These are phyloP conservation scores for Pyricularia pennisetigena DNA, from an alignment of 2,329 filamentous ascomycete genomes.

Conservation along the genomic window DNA sequence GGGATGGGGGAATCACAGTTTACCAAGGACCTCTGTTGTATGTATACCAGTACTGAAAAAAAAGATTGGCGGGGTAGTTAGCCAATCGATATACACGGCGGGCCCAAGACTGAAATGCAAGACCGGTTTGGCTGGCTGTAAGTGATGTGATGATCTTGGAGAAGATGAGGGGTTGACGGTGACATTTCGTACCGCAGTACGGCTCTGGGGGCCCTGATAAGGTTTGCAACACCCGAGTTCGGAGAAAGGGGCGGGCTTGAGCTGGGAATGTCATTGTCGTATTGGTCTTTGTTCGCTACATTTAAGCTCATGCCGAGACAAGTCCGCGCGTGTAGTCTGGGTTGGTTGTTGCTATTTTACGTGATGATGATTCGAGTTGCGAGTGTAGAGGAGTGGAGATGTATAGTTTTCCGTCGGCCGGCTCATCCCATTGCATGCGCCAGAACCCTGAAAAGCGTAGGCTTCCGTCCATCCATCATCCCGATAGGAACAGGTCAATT, in stretches of 20 bases:
- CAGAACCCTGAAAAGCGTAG: not conserved
- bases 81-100: not conserved
- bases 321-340: not conserved
- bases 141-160: not conserved
- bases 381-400: not conserved
- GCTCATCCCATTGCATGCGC: not conserved
- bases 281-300: not conserved
- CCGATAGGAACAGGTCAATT: not conserved
- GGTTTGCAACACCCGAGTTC: not conserved
- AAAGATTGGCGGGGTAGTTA: not conserved
- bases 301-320: not conserved
- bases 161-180: not conserved
- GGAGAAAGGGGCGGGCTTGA: not conserved
- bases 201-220: not conserved
- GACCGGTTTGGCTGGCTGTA: not conserved
- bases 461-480: not conserved
- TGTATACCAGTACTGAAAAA: not conserved
- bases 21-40: too few relatives aligned
- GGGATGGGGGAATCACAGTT: too few relatives aligned
- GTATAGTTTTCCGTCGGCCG: not conserved
- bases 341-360: not conserved
- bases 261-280: not conserved
- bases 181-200: too few relatives aligned
- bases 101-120: not conserved
- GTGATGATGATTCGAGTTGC: not conserved